These are phyloP conservation scores for Cronartium quercuum DNA, from an alignment of 1,284 basidiomycete genomes.

Conservation along the genomic window DNA sequence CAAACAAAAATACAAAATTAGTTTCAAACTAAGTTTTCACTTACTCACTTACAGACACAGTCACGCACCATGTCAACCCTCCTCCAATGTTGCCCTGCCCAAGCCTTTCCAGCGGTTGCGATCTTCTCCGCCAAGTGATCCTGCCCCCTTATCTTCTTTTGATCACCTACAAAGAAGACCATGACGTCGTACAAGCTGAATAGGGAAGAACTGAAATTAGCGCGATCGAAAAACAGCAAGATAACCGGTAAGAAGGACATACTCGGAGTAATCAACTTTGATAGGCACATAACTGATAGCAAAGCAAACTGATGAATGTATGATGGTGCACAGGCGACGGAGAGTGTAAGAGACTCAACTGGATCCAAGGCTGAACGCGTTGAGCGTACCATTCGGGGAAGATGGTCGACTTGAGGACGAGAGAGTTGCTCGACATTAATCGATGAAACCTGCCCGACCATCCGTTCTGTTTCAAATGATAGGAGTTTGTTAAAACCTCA, in stretches of 20 bases:
- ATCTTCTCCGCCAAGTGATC: conserved; percentile 36
- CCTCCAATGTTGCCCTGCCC: conserved; percentile 38
- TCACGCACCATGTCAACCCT: conserved; percentile 23
- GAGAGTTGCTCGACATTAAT: conserved; percentile 45
- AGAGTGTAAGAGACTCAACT: conserved; percentile 39
- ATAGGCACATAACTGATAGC: conserved; percentile 27
- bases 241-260: background rate
- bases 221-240: background rate
- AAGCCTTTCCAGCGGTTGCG: conserved; percentile 24
- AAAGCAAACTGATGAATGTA: background rate
- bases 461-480: conserved; percentile 7
- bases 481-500: too few relatives aligned
- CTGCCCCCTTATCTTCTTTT: background rate
- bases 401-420: conserved; percentile 45
- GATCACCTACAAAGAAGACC: conserved; percentile 25
- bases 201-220: background rate
- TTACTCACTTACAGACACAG: background rate
- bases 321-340: background rate
- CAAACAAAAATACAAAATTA: background rate
- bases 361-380: conserved; percentile 46
- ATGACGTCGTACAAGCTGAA: conserved; percentile 35
- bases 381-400: conserved; percentile 47
- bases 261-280: conserved; percentile 39
- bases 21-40: background rate
- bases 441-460: conserved; percentile 46